Percentiles rank a stretch among this genome's conserved stretches.
These are phyloP conservation scores for Candolleomyces eurysporus DNA, from an alignment of 768 basidiomycete genomes.

Conservation along the genomic window DNA sequence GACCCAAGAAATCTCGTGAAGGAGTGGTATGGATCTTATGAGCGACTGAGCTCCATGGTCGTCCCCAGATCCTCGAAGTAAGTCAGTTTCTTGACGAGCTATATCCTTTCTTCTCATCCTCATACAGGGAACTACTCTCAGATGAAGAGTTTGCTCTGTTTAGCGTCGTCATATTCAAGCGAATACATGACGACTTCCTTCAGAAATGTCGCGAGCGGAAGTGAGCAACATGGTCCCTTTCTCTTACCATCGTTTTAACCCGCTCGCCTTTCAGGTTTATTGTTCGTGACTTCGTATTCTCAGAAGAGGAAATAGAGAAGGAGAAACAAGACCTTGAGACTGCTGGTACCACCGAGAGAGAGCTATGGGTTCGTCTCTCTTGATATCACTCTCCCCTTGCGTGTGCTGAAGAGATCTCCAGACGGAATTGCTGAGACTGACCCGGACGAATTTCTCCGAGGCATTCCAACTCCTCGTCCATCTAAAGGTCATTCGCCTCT, in stretches of 20 bases:
- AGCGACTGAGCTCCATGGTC: conserved; percentile 83
- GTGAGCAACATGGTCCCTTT: conserved; percentile 39
- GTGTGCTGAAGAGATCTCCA: conserved; percentile 26
- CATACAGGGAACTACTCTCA: conserved; percentile 20
- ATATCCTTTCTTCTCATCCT: conserved; percentile 15
- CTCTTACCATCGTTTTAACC: not conserved
- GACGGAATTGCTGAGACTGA: conserved; percentile 88
- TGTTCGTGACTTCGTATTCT: conserved; percentile 90
- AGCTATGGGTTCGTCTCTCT: conserved; percentile 78
- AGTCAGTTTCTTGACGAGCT: conserved; percentile 23
- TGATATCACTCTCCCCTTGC: not conserved
- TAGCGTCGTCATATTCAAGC: conserved; percentile 84
- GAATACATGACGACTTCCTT: conserved; percentile 87
- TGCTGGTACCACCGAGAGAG: conserved; percentile 88
- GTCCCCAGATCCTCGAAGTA: conserved; percentile 91
- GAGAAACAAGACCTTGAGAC: conserved; percentile 77
- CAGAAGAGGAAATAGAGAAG: conserved; percentile 76
- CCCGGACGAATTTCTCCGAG: conserved; percentile 96
- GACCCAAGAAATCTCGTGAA: conserved; percentile 66
- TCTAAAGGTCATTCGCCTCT: conserved; percentile 86
- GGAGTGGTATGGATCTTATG: conserved; percentile 89
- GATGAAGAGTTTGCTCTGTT: conserved; percentile 91
- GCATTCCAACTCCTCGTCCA: conserved; percentile 93
- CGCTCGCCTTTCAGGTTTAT: conserved; percentile 76
- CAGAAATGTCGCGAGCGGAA: conserved; percentile 96